Conservation (phyloP, 2,329 filamentous ascomycete genomes). For the Xylogone sp. region DNA sequence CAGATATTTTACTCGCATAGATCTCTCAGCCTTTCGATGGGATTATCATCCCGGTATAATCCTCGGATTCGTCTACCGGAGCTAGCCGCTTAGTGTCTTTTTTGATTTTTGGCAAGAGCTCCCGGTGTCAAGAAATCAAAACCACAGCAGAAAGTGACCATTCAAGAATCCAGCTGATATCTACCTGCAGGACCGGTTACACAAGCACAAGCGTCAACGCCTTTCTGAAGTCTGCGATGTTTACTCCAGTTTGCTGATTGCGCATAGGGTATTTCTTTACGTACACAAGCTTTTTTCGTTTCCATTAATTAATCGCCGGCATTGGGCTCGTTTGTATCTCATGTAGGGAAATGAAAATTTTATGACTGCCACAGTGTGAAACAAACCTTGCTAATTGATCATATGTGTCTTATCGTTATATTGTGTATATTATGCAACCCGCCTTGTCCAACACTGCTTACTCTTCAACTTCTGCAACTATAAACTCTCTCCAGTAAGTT, state of each 20-base stretch:
- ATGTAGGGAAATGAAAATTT: not conserved
- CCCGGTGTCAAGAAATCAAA: not conserved
- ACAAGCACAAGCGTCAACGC: not conserved
- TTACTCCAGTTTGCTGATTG: not conserved
- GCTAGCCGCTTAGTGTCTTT: not conserved
- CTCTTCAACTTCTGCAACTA: too few relatives aligned
- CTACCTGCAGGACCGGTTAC: not conserved
- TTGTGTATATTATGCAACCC: too few relatives aligned
- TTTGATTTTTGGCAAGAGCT: not conserved
- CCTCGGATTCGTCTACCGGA: not conserved
- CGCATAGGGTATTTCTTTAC: not conserved
- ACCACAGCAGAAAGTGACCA: not conserved
- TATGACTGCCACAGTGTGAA: not conserved
- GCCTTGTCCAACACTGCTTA: too few relatives aligned
- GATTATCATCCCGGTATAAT: not conserved
- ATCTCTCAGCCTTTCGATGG: not conserved
- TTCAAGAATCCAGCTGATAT: not conserved
- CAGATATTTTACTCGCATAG: not conserved
- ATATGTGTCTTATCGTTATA: too few relatives aligned
- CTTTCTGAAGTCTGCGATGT: not conserved
- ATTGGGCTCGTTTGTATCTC: not conserved
- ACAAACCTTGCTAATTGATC: not conserved
- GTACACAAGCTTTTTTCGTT: conserved; percentile 3
- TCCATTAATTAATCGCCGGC: not conserved
- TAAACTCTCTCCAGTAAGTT: too few relatives aligned